Percentiles rank a stretch among this genome's conserved stretches.
Evolutionary conservation across 805 yeast genomes (phyloP).

Genomic region (Starmerella floris): DNA sequence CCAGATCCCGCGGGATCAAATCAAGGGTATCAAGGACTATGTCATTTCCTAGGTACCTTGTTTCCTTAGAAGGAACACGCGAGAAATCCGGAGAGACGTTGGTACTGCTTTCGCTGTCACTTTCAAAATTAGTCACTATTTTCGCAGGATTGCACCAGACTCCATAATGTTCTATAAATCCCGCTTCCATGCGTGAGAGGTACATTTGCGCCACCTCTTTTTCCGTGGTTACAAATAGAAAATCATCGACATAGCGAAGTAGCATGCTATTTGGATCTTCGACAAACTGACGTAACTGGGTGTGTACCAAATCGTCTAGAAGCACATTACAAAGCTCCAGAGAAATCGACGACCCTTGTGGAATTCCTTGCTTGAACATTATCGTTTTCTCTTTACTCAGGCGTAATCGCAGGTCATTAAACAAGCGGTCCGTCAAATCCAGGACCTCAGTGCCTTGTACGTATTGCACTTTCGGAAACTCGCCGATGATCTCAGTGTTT

Average conservation of each 20-base stretch:
- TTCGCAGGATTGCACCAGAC: constrained; percentile 4
- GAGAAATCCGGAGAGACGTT: no score
- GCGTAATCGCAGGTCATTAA: constrained; percentile 35
- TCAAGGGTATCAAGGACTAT: constrained; percentile 5
- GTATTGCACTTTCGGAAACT: background rate
- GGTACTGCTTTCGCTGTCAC: background rate
- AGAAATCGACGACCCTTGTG: constrained; percentile 75
- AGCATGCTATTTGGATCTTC: constrained; percentile 28
- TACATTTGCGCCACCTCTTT: constrained; percentile 24
- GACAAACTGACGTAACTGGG: constrained; percentile 24
- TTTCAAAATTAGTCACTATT: constrained; percentile 1
- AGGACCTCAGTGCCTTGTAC: constrained; percentile 2
- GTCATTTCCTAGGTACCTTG: constrained; percentile 5
- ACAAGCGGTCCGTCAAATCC: constrained; percentile 37
- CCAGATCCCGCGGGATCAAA: background rate
- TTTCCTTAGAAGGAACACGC: no score
- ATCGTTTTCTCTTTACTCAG: constrained; percentile 29
- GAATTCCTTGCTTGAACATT: constrained; percentile 54
- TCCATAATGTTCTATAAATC: constrained; percentile 11
- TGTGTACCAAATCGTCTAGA: constrained; percentile 44
- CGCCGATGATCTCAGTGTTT: background rate
- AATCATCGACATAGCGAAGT: constrained; percentile 72
- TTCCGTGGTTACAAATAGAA: constrained; percentile 49
- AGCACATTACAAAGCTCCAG: constrained; percentile 60
- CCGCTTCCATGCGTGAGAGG: constrained; percentile 1